Base-by-base conservation (phyloP, 2,329 filamentous ascomycete species). In the Byssothecium circinans region DNA sequence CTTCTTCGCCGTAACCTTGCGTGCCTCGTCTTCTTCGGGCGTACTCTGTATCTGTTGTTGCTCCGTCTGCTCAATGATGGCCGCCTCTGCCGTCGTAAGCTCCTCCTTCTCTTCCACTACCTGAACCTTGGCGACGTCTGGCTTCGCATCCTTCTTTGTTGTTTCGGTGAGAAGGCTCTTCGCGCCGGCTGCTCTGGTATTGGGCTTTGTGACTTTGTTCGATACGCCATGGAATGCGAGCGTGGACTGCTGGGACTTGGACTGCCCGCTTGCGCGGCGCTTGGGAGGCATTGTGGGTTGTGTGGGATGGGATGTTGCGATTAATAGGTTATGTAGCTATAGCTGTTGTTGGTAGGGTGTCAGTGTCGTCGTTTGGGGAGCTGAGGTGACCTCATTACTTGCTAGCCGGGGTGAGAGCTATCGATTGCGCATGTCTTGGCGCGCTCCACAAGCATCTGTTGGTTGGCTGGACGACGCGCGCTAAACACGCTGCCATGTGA, bases 1-100 rank as follows among this genome's bases (percentile, higher is more conserved):
- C 60, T 89, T 84, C 39, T 79, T 74, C 47, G 88, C 80, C 7
- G 81, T 81, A 34, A 95, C 73, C 56, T 82, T 80, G 53, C 82
- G 77, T 1, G 90, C 91, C 50, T 72, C 74, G 19, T 78, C 58
- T 59, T 88, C 75, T 48, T 78, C 74, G 50, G 54, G 58, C 57
- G 45, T 57, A 53, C 50, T 57, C 45, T 58, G 48, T 43, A 58
- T 46, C 48, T 61, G 60, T 36, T 57, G 57, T 39, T 59, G 71
- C 45, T 68, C 56, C 6, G 63, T 60, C 57, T 74, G 73, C 47
- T 74, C 61, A 45, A 67, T 57, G 42, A 73, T 71, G 11, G 68
- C 71, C 36, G 63, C 62, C 49, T 75, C 71, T 3, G 66, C 67
- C 14, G 72, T 73, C 1, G 70, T 72, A 2, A 63, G 68, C 48